Conservation (phyloP, 148 eudicot species). For the Fagopyrum esculentum region DNA sequence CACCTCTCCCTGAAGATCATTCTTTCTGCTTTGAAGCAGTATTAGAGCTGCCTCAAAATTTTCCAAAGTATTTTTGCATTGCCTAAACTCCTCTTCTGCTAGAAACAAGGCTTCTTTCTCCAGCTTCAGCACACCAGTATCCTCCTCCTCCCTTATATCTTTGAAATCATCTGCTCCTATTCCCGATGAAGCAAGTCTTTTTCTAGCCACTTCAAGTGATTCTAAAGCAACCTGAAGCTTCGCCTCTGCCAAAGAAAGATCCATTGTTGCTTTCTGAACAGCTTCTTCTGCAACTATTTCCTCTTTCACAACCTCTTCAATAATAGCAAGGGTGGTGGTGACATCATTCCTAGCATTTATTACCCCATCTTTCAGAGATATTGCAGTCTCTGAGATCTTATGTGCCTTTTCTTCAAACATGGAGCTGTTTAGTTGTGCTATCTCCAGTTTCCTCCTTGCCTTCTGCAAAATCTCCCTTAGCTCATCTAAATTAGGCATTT, state of each 20-base stretch:
- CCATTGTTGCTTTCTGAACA: constrained; percentile 72
- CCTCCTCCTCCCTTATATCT: constrained; percentile 50
- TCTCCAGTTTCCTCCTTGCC: constrained; percentile 74
- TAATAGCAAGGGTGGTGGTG: constrained; percentile 26
- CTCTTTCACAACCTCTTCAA: constrained; percentile 56
- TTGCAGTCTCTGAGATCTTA: constrained; percentile 77
- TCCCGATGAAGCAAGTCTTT: constrained; percentile 25
- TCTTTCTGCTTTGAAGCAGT: constrained; percentile 53
- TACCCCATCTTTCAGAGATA: constrained; percentile 75
- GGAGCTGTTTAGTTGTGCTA: constrained; percentile 61
- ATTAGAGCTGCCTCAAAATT: constrained; percentile 60
- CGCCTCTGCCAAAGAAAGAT: constrained; percentile 81
- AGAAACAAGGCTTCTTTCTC: constrained; percentile 49
- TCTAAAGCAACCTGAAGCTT: constrained; percentile 68
- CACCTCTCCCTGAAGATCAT: constrained; percentile 72
- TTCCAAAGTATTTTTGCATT: constrained; percentile 43
- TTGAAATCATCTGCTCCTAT: constrained; percentile 29
- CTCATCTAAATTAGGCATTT: constrained; percentile 49
- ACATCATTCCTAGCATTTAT: constrained; percentile 63
- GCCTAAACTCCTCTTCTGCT: constrained; percentile 57
- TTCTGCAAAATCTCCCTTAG: constrained; percentile 57
- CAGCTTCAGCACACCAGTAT: constrained; percentile 24
- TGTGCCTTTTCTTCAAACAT: constrained; percentile 93
- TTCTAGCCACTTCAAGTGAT: constrained; percentile 45
- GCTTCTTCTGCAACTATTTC: constrained; percentile 66